Evolutionary conservation across 441 rosid species (phyloP).

Genomic region (Jatropha multifida): DNA sequence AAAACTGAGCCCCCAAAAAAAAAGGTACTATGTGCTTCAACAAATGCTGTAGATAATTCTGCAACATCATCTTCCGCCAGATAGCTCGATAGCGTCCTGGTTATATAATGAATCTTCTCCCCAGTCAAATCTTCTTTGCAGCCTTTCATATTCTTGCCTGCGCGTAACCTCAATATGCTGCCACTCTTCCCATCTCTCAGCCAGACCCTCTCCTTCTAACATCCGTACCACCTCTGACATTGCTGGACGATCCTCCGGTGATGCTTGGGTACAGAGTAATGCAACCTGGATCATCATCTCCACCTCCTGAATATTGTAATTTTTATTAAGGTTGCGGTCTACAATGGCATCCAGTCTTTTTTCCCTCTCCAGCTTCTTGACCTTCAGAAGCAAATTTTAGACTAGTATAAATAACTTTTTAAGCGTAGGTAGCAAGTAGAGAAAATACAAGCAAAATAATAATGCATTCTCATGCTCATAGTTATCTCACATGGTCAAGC

Average conservation of each 20-base stretch:
- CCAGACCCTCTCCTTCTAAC: slow-evolving; percentile 97
- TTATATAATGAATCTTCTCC: slow-evolving; percentile 78
- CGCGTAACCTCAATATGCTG: slow-evolving; percentile 80
- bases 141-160: slow-evolving; percentile 76
- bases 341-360: slow-evolving; percentile 74
- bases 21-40: background rate
- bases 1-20: slow-evolving; percentile 12
- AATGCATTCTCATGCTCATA: background rate
- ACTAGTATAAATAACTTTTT: slow-evolving; percentile 8
- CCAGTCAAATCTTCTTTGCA: slow-evolving; percentile 84
- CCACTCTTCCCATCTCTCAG: slow-evolving; percentile 99
- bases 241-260: slow-evolving; percentile 80
- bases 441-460: background rate
- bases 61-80: slow-evolving; percentile 78
- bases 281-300: slow-evolving; percentile 95
- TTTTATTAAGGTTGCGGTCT: slow-evolving; percentile 55
- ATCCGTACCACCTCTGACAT: slow-evolving; percentile 96
- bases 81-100: slow-evolving; percentile 83
- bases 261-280: slow-evolving; percentile 78
- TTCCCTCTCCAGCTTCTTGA: slow-evolving; percentile 87
- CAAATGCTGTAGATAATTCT: background rate
- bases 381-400: slow-evolving; percentile 43
- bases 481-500: slow-evolving; percentile 80
- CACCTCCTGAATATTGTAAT: slow-evolving; percentile 58
- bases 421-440: background rate